Base-by-base conservation (phyloP, 805 yeast species). In the Candida loeiensis region DNA sequence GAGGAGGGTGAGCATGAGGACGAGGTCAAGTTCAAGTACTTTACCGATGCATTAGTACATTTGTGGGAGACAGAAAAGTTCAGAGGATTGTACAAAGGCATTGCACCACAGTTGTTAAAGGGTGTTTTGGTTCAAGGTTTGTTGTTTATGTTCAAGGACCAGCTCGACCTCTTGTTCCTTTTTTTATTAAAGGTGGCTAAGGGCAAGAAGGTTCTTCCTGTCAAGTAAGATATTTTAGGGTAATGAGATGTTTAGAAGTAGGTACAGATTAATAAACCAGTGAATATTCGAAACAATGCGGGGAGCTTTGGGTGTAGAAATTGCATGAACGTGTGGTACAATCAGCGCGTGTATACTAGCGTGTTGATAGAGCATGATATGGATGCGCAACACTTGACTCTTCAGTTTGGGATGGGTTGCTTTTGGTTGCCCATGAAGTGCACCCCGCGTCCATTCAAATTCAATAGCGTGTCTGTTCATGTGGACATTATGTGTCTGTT, bases 91-190 rank as follows among this genome's bases (percentile, higher is more conserved):
- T 87, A 87, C 78, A 85, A 82, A 64, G 95, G 95, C 2, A 53
- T 87, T 21, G 74, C 79, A 2, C 95, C 95, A 4, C 95, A 87
- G 58, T 69, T 87, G 43, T 58, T 80, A 28, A 87, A 87, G 67
- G 95, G 93, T 1, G 82, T 86, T 2, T 60, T 87, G 31, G 95
- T 86, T 4, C 95, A 87, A 60, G 95, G 95, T 0, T 67, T 87
- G 45, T 69, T 87, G 51, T 83, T 87, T 55, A 84, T 83, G 81
- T 83, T 82, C 62, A 85, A 80, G 61, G 93, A 85, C 50, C 86
- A 82, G 56, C 56, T 78, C 37, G 77, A 70, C 58, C 46, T 58
- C 52, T 44, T 65, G 7, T 69, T 69, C 40, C 51, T 68, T 40
- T 45, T 56, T 24, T 56, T 69, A 43, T 59, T 69, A 50, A 47